Evolutionary conservation across 208 protist species (phyloP).

Genomic region (Trichomonas vaginalis): DNA sequence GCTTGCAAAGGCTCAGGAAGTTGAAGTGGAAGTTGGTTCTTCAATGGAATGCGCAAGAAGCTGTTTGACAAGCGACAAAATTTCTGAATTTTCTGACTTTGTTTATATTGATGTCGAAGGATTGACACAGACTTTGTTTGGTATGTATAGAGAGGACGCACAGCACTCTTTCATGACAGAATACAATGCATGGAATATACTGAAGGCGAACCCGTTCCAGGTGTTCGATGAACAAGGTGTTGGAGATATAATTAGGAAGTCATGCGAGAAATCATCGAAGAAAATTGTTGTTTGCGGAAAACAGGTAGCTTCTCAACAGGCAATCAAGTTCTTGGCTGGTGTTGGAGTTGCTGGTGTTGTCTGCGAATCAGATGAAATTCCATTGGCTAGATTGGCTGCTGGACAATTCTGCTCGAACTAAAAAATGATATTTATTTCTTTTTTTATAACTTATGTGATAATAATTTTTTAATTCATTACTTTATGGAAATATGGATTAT

Average conservation of each 20-base stretch:
- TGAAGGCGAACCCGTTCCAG: constrained; percentile 70
- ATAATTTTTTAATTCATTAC: too few species aligned
- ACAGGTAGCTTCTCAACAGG: neutral
- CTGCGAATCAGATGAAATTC: neutral
- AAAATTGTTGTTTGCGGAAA: neutral
- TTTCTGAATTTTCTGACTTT: neutral
- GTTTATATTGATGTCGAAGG: constrained; percentile 61
- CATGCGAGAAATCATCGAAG: neutral
- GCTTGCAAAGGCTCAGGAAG: neutral
- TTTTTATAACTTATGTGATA: too few species aligned
- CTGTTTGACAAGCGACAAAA: neutral
- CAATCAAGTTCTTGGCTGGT: neutral
- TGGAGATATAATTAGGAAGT: constrained; percentile 53
- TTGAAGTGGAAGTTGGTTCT: neutral
- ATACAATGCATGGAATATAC: constrained; percentile 67
- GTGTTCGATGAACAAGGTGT: constrained; percentile 66
- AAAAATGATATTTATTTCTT: neutral
- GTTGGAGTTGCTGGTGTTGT: neutral
- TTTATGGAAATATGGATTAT: too few species aligned
- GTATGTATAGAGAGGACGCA: constrained; percentile 76
- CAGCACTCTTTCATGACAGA: constrained; percentile 59
- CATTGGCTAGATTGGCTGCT: neutral
- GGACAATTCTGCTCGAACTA: neutral
- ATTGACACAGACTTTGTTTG: constrained; percentile 76
- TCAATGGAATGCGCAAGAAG: neutral